Evolutionary conservation across 176 grass and related monocot genomes (phyloP).

Genomic region (Ampelocalamus luodianensis): DNA sequence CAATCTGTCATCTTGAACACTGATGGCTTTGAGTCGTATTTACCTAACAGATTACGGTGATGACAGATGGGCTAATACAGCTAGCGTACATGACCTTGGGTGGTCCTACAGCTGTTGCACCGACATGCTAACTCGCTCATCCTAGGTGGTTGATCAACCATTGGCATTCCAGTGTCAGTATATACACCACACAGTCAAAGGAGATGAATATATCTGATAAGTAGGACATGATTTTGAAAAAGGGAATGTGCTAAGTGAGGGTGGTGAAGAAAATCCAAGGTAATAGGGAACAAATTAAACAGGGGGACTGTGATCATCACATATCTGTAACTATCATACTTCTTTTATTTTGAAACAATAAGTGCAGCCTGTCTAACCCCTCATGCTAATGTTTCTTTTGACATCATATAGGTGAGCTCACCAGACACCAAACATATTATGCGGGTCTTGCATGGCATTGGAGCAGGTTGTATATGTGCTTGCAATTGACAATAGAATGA

Average conservation of each 20-base stretch:
- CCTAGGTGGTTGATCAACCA: background rate
- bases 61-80: slow-evolving; percentile 8
- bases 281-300: background rate
- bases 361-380: background rate
- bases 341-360: background rate
- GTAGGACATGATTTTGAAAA: background rate
- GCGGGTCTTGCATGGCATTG: too few species aligned
- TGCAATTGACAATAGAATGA: slow-evolving; percentile 18
- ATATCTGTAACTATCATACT: background rate
- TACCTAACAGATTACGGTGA: background rate
- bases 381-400: background rate
- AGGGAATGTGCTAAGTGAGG: background rate
- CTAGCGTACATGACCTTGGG: background rate
- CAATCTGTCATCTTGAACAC: background rate
- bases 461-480: background rate
- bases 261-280: background rate
- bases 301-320: background rate
- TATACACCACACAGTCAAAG: background rate
- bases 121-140: slow-evolving; percentile 16
- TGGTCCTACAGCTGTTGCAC: background rate
- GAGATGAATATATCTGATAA: slow-evolving; percentile 26
- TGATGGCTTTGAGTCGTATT: slow-evolving; percentile 27
- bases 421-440: too few species aligned
- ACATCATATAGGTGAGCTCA: background rate
- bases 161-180: background rate